These are phyloP conservation scores for Penicillium sp. DNA, from an alignment of 2,329 filamentous ascomycete genomes.

Conservation along the genomic window DNA sequence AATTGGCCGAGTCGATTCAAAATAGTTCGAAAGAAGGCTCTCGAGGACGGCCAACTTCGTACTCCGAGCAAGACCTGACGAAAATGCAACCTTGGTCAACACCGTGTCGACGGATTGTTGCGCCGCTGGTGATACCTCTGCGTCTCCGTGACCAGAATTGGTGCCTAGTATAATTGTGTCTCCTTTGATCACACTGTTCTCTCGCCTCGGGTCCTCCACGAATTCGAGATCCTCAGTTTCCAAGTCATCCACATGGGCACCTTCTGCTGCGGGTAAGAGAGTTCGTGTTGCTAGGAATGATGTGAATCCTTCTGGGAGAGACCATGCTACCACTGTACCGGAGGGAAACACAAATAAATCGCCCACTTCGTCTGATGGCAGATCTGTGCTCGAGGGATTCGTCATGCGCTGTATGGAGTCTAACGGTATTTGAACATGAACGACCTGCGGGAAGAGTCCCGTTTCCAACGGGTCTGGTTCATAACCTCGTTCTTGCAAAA, in stretches of 20 bases:
- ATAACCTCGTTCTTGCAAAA: conserved; percentile 59
- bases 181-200: conserved; percentile 75
- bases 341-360: conserved; percentile 97
- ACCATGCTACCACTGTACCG: conserved; percentile 90
- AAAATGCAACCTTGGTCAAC: conserved; percentile 93
- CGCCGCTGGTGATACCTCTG: conserved; percentile 22
- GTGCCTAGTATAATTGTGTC: conserved; percentile 89
- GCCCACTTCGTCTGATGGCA: conserved; percentile 55
- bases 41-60: conserved; percentile 94
- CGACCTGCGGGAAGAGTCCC: conserved; percentile 62
- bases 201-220: conserved; percentile 67
- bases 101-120: conserved; percentile 57
- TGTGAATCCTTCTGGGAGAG: conserved; percentile 72
- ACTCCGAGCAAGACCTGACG: conserved; percentile 84
- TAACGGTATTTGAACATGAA: conserved; percentile 56
- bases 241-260: conserved; percentile 66
- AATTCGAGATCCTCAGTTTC: conserved; percentile 93
- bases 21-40: conserved; percentile 75
- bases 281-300: conserved; percentile 66
- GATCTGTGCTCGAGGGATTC: conserved; percentile 39
- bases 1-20: conserved; percentile 79
- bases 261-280: conserved; percentile 71
- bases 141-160: conserved; percentile 42
- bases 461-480: conserved; percentile 62
- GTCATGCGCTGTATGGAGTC: conserved; percentile 45